Evolutionary conservation across 257 asterid genomes (phyloP).

Genomic region (Phtheirospermum japonicum): DNA sequence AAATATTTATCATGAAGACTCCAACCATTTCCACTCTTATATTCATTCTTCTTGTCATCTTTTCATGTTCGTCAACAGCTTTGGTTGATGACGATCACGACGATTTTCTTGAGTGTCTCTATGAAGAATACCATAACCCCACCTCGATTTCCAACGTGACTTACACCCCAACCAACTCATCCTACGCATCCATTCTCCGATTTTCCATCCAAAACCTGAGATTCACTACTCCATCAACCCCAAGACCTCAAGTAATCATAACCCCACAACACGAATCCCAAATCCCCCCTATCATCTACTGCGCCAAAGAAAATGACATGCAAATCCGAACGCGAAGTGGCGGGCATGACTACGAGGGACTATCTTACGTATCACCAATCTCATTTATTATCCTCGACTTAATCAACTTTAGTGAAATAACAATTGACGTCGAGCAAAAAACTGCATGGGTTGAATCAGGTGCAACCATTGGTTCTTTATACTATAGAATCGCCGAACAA

Average conservation of each 20-base stretch:
- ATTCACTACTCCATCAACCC: slow-evolving; percentile 20
- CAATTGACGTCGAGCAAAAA: too few species aligned
- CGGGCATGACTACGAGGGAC: too few species aligned
- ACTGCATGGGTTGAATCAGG: too few species aligned
- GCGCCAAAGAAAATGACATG: too few species aligned
- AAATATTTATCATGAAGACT: slow-evolving; percentile 26
- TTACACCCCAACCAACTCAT: slow-evolving; percentile 28
- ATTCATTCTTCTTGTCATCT: slow-evolving; percentile 10
- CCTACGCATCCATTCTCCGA: slow-evolving; percentile 18
- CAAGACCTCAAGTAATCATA: slow-evolving; percentile 30
- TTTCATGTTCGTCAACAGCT: slow-evolving; percentile 17
- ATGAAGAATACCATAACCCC: slow-evolving; percentile 3
- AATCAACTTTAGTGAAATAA: too few species aligned
- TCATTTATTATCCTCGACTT: too few species aligned
- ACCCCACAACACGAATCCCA: too few species aligned
- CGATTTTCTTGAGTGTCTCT: slow-evolving; percentile 29
- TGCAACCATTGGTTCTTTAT: too few species aligned
- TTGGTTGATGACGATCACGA: slow-evolving; percentile 6
- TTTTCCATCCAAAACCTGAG: slow-evolving; percentile 30
- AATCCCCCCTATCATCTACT: too few species aligned
- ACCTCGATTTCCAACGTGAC: slow-evolving; percentile 18
- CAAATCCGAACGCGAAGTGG: too few species aligned
- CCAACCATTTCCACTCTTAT: slow-evolving; percentile 1
- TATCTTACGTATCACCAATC: too few species aligned
- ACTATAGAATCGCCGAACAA: too few species aligned